A percentile compares a stretch with the other conserved stretches of the same genome.
These are phyloP conservation scores for Botrytis deweyae DNA, from an alignment of 2,329 filamentous ascomycete species.

Conservation along the genomic window DNA sequence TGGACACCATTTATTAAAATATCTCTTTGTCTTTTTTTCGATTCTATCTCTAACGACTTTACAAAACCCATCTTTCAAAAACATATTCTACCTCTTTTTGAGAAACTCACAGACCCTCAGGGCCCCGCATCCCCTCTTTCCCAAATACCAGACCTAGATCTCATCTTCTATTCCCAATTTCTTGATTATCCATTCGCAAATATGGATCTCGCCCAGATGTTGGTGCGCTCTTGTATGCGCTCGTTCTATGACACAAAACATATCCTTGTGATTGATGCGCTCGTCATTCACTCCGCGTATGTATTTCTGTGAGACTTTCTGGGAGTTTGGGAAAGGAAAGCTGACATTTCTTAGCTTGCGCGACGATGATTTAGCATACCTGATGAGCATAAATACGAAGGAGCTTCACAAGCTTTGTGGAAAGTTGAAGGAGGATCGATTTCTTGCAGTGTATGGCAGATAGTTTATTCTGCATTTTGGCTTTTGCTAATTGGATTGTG, in stretches of 20 bases:
- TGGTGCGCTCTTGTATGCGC: conserved; percentile 82
- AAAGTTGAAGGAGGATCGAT: conserved; percentile 79
- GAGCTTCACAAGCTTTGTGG: conserved; percentile 88
- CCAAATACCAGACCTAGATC: neutral
- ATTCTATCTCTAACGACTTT: neutral
- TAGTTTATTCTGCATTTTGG: conserved; percentile 8
- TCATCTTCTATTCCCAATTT: neutral
- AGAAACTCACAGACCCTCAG: neutral
- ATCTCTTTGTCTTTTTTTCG: conserved; percentile 21
- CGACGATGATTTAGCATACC: conserved; percentile 81
- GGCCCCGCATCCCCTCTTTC: neutral
- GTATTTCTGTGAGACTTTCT: conserved; percentile 35
- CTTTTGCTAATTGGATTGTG: conserved; percentile 22
- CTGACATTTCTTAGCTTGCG: conserved; percentile 57
- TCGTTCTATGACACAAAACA: conserved; percentile 86
- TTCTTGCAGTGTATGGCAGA: conserved; percentile 69
- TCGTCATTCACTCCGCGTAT: conserved; percentile 70
- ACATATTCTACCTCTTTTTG: neutral
- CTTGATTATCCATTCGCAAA: conserved; percentile 28
- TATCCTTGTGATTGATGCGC: conserved; percentile 77
- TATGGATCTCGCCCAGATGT: conserved; percentile 69
- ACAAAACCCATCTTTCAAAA: neutral
- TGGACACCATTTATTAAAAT: conserved; percentile 18
- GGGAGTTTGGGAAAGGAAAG: conserved; percentile 26
- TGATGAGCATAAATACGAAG: conserved; percentile 88